Conservation (phyloP, 305 asterid genomes). For the Fraxinus sp. region DNA sequence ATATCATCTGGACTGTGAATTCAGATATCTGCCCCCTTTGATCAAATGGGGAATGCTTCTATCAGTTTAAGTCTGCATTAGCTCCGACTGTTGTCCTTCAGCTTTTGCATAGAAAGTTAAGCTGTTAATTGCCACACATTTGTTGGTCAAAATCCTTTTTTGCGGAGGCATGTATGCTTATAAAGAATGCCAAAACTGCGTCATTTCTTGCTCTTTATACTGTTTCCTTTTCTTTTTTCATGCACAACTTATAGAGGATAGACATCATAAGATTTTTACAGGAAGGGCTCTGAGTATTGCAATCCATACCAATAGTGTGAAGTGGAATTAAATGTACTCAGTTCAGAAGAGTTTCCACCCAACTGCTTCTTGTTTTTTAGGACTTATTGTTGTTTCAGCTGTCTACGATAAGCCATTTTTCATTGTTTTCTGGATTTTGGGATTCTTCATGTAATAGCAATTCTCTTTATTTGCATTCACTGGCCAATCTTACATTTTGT, state of each 20-base stretch:
- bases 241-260: neutral
- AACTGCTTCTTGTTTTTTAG: neutral
- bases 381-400: neutral
- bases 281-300: neutral
- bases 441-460: neutral
- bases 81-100: neutral
- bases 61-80: neutral
- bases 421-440: neutral
- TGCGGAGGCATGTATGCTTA: neutral
- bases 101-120: neutral
- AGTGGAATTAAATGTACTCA: neutral
- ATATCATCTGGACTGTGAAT: neutral
- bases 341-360: neutral
- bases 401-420: neutral
- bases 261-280: neutral
- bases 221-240: neutral
- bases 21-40: neutral
- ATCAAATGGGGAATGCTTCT: neutral
- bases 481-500: neutral
- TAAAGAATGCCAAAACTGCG: neutral
- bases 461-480: neutral
- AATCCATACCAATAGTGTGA: neutral
- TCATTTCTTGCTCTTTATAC: neutral
- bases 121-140: neutral
- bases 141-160: neutral